Conservation (phyloP, 768 basidiomycete species). For the Suillus spraguei region DNA sequence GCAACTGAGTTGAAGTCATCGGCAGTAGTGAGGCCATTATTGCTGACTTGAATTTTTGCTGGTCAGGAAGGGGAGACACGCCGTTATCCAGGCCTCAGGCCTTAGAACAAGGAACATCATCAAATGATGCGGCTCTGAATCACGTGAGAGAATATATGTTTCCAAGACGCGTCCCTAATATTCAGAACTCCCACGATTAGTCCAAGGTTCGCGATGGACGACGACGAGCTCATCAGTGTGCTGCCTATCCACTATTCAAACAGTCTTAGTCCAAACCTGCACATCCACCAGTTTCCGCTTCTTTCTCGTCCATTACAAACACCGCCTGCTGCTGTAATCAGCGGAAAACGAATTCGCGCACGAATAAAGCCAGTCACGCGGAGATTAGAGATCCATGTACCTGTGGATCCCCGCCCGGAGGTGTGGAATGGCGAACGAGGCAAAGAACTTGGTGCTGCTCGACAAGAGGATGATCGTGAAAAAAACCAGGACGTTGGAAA, state of each 20-base stretch:
- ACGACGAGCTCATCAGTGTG: slow-evolving; percentile 59
- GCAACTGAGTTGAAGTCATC: neutral
- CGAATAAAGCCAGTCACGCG: slow-evolving; percentile 66
- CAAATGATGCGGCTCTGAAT: too few species aligned
- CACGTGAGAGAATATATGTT: too few species aligned
- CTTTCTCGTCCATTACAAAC: slow-evolving; percentile 71
- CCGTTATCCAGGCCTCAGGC: too few species aligned
- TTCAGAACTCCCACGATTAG: slow-evolving; percentile 4
- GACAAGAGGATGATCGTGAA: slow-evolving; percentile 74
- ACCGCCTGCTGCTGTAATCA: slow-evolving; percentile 71
- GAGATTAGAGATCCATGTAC: slow-evolving; percentile 77
- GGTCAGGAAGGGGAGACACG: too few species aligned
- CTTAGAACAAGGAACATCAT: too few species aligned
- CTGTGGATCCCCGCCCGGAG: slow-evolving; percentile 77
- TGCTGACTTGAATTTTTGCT: too few species aligned
- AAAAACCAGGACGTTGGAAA: slow-evolving; percentile 65
- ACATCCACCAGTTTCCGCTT: slow-evolving; percentile 83
- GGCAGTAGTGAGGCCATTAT: too few species aligned
- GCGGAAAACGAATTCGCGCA: slow-evolving; percentile 78
- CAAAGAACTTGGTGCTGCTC: slow-evolving; percentile 63
- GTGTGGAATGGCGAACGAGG: slow-evolving; percentile 80
- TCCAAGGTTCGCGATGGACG: slow-evolving; percentile 21
- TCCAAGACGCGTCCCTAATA: too few species aligned
- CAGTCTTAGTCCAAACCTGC: slow-evolving; percentile 60
- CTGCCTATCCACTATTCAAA: slow-evolving; percentile 77